These are phyloP conservation scores for Citrus sinensis DNA, from an alignment of 345 rosid species.

Conservation along the genomic window DNA sequence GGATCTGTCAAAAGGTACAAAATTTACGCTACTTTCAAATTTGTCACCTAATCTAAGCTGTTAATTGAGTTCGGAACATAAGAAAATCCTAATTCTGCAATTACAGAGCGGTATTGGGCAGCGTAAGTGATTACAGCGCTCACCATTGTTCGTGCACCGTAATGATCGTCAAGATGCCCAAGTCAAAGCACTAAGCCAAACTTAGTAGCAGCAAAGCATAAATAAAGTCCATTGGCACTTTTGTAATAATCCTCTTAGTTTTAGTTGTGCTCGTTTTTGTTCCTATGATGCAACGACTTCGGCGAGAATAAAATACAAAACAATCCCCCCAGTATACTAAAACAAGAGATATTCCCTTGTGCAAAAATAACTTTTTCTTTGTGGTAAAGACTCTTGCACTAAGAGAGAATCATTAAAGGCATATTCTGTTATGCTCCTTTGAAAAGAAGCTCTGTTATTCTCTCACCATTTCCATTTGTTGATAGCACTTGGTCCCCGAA, in stretches of 20 bases:
- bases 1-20: conserved; percentile 38
- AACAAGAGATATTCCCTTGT: too few relatives aligned
- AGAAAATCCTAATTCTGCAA: not conserved
- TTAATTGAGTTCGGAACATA: too few relatives aligned
- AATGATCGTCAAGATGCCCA: conserved; percentile 39
- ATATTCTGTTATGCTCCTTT: not conserved
- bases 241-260: not conserved
- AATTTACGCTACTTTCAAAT: not conserved
- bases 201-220: not conserved
- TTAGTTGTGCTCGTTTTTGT: not conserved
- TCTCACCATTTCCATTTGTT: not conserved
- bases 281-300: not conserved
- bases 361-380: not conserved
- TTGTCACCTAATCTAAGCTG: not conserved
- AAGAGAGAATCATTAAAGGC: not conserved
- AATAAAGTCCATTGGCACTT: not conserved
- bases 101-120: conserved; percentile 34
- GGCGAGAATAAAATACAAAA: not conserved
- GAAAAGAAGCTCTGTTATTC: not conserved
- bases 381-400: not conserved
- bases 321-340: not conserved
- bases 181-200: not conserved
- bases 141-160: conserved; percentile 33
- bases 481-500: not conserved
- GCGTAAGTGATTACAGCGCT: conserved; percentile 36